Evolutionary conservation across 2,329 filamentous ascomycete species (phyloP), one percentile per base, ranked within the genome.

Genomic region (Colletotrichum musae): DNA sequence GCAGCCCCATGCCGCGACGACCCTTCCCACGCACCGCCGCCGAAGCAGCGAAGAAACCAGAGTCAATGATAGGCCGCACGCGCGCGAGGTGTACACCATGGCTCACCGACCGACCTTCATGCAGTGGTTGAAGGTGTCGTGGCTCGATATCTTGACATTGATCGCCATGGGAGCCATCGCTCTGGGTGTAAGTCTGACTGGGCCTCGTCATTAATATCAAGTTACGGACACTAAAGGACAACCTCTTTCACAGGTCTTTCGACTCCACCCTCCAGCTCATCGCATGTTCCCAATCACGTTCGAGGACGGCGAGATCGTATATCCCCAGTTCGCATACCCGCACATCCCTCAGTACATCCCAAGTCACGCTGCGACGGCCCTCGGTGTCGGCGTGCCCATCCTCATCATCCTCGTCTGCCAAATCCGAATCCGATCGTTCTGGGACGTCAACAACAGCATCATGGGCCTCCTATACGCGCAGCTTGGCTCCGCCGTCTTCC

Each of bases 61-160:
- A 16, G 32, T 59, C 41, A 68, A 68, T 13, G 61, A 59, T 12
- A 53, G 50, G 12, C 59, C 61, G 61, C 54, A 59, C 18, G 53
- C 48, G 1, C 53, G 56, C 3, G 67, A 70, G 21, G 65, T 77
- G 0, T 82, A 82, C 66, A 76, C 80, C 61, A 87, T 89, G 84
- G 80, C 81, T 2, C 80, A 75, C 2, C 81, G 86, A 10, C 90
- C 91, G 2, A 85, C 82, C 1, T 92, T 93, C 72, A 89, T 91
- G 6, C 89, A 92, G 75, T 93, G 91, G 91, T 77, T 93, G 72
- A 92, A 91, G 77, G 83, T 84, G 12, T 91, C 89, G 6, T 91
- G 88, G 85, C 80, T 92, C 9, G 92, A 93, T 74, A 86, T 93
- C 59, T 56, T 92, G n/a, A 92, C 90, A 26, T 93, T 93, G 90